Evolutionary conservation across 2,329 filamentous ascomycete genomes (phyloP).

Genomic region (Microsporum ferrugineum): DNA sequence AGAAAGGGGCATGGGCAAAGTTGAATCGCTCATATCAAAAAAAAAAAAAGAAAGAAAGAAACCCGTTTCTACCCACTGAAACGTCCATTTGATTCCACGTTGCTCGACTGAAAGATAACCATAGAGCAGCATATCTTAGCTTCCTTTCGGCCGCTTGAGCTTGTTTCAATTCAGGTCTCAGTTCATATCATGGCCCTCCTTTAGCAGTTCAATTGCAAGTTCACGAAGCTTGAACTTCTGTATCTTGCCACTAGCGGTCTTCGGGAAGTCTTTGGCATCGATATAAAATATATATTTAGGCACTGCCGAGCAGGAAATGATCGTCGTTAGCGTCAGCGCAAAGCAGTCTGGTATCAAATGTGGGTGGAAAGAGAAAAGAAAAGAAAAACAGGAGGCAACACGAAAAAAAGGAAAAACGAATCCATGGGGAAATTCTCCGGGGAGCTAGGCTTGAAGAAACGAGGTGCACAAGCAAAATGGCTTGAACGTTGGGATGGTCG

Average conservation of each 20-base stretch:
- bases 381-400: not conserved
- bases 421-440: slow-evolving; percentile 1
- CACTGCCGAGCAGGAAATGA: slow-evolving; percentile 34
- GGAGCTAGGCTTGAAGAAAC: not conserved
- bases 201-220: slow-evolving; percentile 43
- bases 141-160: not conserved
- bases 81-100: not conserved
- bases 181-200: slow-evolving; percentile 19
- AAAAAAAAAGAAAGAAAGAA: not conserved
- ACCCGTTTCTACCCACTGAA: not conserved
- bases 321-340: not conserved
- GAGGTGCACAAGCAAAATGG: not conserved
- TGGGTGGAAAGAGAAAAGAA: not conserved
- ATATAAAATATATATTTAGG: slow-evolving; percentile 87
- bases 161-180: not conserved
- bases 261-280: slow-evolving; percentile 58
- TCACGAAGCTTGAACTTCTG: slow-evolving; percentile 83
- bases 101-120: not conserved
- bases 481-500: not conserved
- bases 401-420: not conserved
- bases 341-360: not conserved
- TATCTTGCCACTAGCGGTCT: slow-evolving; percentile 93
- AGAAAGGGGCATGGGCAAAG: not conserved
- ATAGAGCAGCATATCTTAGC: not conserved
- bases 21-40: not conserved